These are phyloP conservation scores for Trichosporon sp. DNA, from an alignment of 1,284 basidiomycete genomes.

Conservation along the genomic window DNA sequence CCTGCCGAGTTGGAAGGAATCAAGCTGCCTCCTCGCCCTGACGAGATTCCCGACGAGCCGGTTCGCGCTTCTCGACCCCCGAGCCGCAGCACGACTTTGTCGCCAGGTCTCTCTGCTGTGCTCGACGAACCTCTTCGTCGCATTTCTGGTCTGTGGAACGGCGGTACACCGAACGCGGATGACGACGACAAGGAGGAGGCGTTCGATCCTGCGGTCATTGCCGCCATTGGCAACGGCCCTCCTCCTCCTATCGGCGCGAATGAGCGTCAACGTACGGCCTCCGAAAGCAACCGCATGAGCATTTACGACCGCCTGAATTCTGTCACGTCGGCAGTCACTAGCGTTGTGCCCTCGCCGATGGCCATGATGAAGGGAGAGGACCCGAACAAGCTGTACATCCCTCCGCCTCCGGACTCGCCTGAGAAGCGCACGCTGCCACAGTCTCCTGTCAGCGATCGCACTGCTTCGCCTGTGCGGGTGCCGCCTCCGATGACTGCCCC, in stretches of 20 bases:
- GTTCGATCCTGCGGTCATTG: constrained; percentile 28
- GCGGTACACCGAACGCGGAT: neutral
- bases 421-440: neutral
- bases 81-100: constrained; percentile 9
- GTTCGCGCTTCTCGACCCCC: neutral
- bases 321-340: constrained; percentile 5
- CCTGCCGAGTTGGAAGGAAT: constrained; percentile 1
- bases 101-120: constrained; percentile 11
- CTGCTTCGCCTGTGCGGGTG: constrained; percentile 13
- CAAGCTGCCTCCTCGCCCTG: constrained; percentile 35
- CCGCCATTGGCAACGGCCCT: constrained; percentile 3
- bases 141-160: constrained; percentile 31
- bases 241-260: neutral
- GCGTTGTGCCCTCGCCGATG: constrained; percentile 2
- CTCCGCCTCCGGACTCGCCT: constrained; percentile 10
- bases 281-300: constrained; percentile 9
- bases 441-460: constrained; percentile 13
- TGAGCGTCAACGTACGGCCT: neutral
- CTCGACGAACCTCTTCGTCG: constrained; percentile 32
- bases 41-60: constrained; percentile 31
- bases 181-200: constrained; percentile 23
- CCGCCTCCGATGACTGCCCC: constrained; percentile 11
- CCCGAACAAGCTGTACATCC: constrained; percentile 13
- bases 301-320: constrained; percentile 14
- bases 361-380: neutral